Evolutionary conservation across 75 land plant species (phyloP).

Genomic region (Pinus albicaulis): DNA sequence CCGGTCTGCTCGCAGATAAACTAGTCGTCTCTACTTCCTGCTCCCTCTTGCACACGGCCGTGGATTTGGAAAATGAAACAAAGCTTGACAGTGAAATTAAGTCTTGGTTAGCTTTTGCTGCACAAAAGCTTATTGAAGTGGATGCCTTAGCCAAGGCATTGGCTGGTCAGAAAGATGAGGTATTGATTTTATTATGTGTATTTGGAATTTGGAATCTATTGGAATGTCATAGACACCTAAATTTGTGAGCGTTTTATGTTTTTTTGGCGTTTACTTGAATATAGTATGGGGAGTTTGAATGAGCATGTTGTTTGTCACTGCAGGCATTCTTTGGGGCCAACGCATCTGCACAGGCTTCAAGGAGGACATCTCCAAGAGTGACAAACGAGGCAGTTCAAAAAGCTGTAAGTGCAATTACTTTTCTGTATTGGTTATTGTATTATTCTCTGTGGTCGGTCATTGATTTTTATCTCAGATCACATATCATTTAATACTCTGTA

Average conservation of each 20-base stretch:
- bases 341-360: conserved; percentile 35
- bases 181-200: not conserved
- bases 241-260: not conserved
- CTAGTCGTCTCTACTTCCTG: conserved; percentile 82
- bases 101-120: conserved; percentile 76
- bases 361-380: conserved; percentile 34
- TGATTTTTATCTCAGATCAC: not conserved
- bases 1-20: conserved; percentile 35
- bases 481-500: too few species aligned
- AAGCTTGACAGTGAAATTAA: conserved; percentile 76
- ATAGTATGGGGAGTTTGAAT: not conserved
- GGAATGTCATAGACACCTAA: not conserved
- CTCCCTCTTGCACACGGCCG: conserved; percentile 82
- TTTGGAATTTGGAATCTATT: not conserved
- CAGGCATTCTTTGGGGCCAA: conserved; percentile 38
- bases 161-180: conserved; percentile 77
- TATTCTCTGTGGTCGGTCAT: not conserved
- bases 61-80: conserved; percentile 63
- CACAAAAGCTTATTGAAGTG: conserved; percentile 58
- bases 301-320: not conserved
- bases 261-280: not conserved
- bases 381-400: conserved; percentile 32
- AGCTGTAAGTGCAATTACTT: conserved; percentile 18
- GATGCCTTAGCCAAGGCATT: conserved; percentile 78
- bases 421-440: not conserved